These are phyloP conservation scores for Lasiodiplodia citricola DNA, from an alignment of 2,329 filamentous ascomycete genomes.

Conservation along the genomic window DNA sequence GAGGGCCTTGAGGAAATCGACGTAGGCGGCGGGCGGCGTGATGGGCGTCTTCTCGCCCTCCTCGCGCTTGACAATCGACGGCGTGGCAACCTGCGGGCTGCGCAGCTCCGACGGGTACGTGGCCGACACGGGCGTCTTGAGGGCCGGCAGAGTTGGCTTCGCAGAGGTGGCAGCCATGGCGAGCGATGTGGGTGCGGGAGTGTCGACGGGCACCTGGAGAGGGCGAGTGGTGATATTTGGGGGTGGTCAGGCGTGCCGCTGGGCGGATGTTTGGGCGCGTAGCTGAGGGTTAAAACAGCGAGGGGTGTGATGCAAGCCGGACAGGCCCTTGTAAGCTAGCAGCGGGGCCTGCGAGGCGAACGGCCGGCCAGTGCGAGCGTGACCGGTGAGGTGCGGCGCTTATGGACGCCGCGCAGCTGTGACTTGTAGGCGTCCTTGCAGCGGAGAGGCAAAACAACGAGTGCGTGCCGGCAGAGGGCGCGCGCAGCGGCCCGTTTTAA, in stretches of 20 bases:
- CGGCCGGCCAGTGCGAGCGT: constrained; percentile 25
- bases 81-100: constrained; percentile 69
- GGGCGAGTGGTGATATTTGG: constrained; percentile 32
- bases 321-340: constrained; percentile 15
- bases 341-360: constrained; percentile 18
- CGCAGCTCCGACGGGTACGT: constrained; percentile 59
- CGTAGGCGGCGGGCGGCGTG: constrained; percentile 86
- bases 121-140: constrained; percentile 66
- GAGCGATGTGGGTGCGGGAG: constrained; percentile 21
- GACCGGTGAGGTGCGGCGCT: constrained; percentile 34
- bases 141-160: constrained; percentile 48
- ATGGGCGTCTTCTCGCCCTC: constrained; percentile 76
- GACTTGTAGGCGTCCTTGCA: constrained; percentile 20
- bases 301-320: constrained; percentile 37
- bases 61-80: constrained; percentile 70
- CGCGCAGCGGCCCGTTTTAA: background rate
- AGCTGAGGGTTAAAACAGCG: constrained; percentile 27
- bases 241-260: constrained; percentile 24
- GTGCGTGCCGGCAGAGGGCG: background rate
- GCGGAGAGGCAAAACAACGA: background rate
- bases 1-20: constrained; percentile 88
- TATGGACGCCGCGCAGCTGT: constrained; percentile 11
- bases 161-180: constrained; percentile 47
- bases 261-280: constrained; percentile 22
- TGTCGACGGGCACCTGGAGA: background rate